A percentile compares a stretch with the other conserved stretches of the same genome.
Evolutionary conservation across 805 yeast genomes (phyloP).

Genomic region (Maudiozyma bulderi): DNA sequence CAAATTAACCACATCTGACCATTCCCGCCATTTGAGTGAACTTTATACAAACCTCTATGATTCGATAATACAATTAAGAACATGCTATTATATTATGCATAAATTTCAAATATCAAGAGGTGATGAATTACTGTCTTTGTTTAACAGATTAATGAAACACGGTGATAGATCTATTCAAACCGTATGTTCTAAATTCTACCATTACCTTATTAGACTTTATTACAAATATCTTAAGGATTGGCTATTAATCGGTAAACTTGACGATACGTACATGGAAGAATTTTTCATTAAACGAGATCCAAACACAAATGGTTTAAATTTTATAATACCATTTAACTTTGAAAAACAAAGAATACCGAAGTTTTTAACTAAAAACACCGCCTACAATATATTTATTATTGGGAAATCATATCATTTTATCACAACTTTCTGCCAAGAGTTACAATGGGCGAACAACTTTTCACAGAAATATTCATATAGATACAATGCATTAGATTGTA

Average conservation of each 20-base stretch:
- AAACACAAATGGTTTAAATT: conserved; percentile 6
- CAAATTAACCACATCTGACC: conserved; percentile 33
- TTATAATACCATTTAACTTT: conserved; percentile 7
- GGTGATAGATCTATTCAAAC: conserved; percentile 52
- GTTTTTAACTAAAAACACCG: conserved; percentile 31
- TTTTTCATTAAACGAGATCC: conserved; percentile 41
- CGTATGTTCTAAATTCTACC: conserved; percentile 37
- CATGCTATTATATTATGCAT: conserved; percentile 38
- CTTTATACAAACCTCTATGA: conserved; percentile 35
- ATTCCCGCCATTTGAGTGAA: conserved; percentile 21
- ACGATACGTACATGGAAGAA: conserved; percentile 40
- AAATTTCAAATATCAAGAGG: conserved; percentile 31
- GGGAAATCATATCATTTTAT: conserved; percentile 68
- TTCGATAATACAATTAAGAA: conserved; percentile 47
- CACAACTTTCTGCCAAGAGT: conserved; percentile 54
- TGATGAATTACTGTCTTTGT: conserved; percentile 44
- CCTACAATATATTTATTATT: conserved; percentile 45
- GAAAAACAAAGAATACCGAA: conserved; percentile 29
- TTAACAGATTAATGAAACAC: conserved; percentile 42
- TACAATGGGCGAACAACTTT: conserved; percentile 49
- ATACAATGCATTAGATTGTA: conserved; percentile 6
- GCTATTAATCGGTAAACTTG: conserved; percentile 58
- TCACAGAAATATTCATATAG: conserved; percentile 22
- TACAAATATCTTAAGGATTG: conserved; percentile 51
- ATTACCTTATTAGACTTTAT: conserved; percentile 47